Evolutionary conservation across 2,329 filamentous ascomycete genomes (phyloP).

Genomic region (Xylariaceae sp.): DNA sequence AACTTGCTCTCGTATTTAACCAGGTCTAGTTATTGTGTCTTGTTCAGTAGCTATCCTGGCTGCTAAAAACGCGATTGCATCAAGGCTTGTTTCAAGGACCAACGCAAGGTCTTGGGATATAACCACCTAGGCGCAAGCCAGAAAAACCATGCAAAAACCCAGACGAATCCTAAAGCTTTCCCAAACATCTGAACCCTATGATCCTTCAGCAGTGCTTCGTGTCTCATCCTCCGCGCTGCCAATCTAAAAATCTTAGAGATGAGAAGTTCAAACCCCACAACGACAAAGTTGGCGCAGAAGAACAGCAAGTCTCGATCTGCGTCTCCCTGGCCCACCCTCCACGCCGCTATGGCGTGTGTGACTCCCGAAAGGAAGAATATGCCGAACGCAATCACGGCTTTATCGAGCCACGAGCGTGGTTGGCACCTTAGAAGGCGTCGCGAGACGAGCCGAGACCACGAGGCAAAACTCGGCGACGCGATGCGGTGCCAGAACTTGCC

Average conservation of each 20-base stretch:
- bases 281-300: constrained; percentile 10
- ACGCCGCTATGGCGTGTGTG: constrained; percentile 7
- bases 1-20: too few species aligned
- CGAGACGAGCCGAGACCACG: background rate
- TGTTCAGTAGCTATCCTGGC: too few species aligned
- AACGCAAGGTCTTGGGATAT: constrained; percentile 2
- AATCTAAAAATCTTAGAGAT: background rate
- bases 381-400: background rate
- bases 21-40: too few species aligned
- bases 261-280: constrained; percentile 4
- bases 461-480: background rate
- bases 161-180: background rate
- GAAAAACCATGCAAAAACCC: background rate
- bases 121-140: background rate
- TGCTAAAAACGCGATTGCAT: constrained; percentile 1
- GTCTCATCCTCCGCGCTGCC: background rate
- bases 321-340: constrained; percentile 8
- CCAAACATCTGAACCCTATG: background rate
- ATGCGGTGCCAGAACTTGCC: constrained; percentile 1
- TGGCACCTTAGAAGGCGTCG: background rate
- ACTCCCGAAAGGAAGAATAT: constrained; percentile 11
- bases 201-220: background rate
- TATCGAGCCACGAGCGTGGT: background rate
- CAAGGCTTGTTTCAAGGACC: constrained; percentile 9
- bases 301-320: constrained; percentile 6